Evolutionary conservation across 345 rosid genomes (phyloP).

Genomic region (Eucalyptus fibrosa): DNA sequence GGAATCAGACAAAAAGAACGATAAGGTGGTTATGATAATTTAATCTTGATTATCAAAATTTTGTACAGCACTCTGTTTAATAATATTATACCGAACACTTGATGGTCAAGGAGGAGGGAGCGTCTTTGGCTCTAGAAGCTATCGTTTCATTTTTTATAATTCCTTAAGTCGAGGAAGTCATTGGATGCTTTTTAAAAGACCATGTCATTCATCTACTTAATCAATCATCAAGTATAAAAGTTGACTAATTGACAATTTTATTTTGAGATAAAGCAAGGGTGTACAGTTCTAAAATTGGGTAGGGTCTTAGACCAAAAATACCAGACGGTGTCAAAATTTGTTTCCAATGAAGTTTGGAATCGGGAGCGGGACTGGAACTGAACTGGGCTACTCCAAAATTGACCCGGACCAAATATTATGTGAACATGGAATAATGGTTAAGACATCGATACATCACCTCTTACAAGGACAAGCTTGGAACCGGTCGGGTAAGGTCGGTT

Average conservation of each 20-base stretch:
- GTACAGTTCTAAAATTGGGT: not conserved
- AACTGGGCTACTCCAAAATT: not conserved
- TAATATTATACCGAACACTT: not conserved
- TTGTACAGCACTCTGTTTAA: not conserved
- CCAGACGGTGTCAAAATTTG: fast-evolving
- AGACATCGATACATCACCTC: not conserved
- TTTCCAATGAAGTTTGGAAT: not conserved
- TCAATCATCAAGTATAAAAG: not conserved
- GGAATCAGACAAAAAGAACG: not conserved
- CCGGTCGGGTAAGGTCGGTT: not conserved
- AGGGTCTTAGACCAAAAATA: not conserved
- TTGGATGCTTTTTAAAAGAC: not conserved
- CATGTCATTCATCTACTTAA: not conserved
- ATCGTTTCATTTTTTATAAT: not conserved
- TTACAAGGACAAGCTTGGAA: not conserved
- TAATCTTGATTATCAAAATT: not conserved
- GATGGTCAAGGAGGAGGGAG: not conserved
- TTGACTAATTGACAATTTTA: not conserved
- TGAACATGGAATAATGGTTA: not conserved
- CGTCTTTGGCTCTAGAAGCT: not conserved
- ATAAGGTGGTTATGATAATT: not conserved
- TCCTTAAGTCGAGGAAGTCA: not conserved
- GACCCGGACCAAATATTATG: not conserved
- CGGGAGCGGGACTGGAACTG: fast-evolving
- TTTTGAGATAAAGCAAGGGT: not conserved